phyloP scores from a whole-genome alignment of 805 yeast genomes.

The Metschnikowia continentalis region DNA sequence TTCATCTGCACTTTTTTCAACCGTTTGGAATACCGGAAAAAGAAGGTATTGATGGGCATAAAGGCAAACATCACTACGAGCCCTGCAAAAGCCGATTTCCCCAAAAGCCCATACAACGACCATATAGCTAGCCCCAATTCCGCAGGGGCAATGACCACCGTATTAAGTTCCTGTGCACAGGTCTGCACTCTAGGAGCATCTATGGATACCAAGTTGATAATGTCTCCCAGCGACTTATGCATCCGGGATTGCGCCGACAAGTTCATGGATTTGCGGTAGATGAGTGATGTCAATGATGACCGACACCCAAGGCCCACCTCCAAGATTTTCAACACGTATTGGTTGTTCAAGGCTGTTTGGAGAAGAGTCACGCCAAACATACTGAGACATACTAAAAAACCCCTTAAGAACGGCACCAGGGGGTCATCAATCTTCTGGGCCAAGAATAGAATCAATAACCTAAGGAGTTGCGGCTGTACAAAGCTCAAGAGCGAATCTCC shows the following conservation, averaged over 20 bases:
- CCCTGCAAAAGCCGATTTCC: constrained; percentile 21
- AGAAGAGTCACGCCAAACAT: constrained; percentile 61
- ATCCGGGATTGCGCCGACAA: constrained; percentile 17
- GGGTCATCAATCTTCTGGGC: constrained; percentile 29
- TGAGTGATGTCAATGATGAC: constrained; percentile 21
- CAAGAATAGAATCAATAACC: constrained; percentile 59
- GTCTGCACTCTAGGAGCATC: constrained; percentile 23
- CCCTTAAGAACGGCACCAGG: constrained; percentile 14
- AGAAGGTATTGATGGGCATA: constrained; percentile 18
- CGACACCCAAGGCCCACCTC: constrained; percentile 50
- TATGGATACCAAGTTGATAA: constrained; percentile 22
- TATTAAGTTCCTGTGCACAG: constrained; percentile 18
- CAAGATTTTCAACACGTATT: constrained; percentile 52
- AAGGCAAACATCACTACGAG: constrained; percentile 16
- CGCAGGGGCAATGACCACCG: constrained; percentile 15
- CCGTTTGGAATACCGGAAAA: constrained; percentile 15
- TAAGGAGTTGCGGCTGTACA: constrained; percentile 80
- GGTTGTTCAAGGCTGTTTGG: constrained; percentile 63
- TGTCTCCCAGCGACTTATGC: constrained; percentile 21
- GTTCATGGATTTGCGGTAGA: constrained; percentile 21
- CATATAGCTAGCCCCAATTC: constrained; percentile 18
- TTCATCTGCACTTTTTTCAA: constrained; percentile 14
- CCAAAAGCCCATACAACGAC: constrained; percentile 22
- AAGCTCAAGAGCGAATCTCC: constrained; percentile 35
- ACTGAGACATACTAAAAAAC: constrained; percentile 14